These are phyloP conservation scores for Ophiostoma ulmi DNA, from an alignment of 2,329 filamentous ascomycete genomes.

Conservation along the genomic window DNA sequence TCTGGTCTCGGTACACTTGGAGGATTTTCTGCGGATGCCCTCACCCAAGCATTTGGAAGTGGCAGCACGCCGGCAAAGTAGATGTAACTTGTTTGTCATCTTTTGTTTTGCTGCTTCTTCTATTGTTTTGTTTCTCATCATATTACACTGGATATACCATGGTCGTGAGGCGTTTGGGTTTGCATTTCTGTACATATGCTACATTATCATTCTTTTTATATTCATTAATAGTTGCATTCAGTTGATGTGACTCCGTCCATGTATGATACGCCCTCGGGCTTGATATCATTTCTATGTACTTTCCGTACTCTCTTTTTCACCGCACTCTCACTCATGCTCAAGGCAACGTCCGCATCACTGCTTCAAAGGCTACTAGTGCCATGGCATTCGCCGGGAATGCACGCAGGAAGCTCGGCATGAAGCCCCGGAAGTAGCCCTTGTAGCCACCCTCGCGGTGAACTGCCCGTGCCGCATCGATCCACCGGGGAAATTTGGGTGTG, in stretches of 20 bases:
- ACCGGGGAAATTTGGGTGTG: conserved; percentile 61
- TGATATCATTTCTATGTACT: background rate
- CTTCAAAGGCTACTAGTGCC: conserved; percentile 89
- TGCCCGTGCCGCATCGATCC: conserved; percentile 72
- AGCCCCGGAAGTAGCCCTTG: conserved; percentile 87
- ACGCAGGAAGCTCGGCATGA: conserved; percentile 85
- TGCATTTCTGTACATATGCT: background rate
- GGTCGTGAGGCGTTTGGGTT: background rate
- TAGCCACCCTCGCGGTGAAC: conserved; percentile 72
- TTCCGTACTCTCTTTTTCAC: background rate
- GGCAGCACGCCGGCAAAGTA: background rate
- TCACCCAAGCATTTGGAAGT: conserved; percentile 26
- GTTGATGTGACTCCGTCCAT: background rate
- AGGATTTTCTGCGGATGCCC: conserved; percentile 22
- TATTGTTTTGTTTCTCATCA: background rate
- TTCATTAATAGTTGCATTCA: background rate
- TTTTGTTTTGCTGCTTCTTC: background rate
- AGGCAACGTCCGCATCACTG: conserved; percentile 68
- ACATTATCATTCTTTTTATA: background rate
- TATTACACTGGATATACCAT: background rate
- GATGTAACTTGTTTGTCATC: background rate
- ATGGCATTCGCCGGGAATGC: conserved; percentile 95
- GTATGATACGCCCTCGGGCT: background rate
- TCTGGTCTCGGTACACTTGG: background rate
- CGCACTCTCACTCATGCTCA: background rate